These are phyloP conservation scores for Saccharomyces hybrid DNA, from an alignment of 1,139 yeast genomes.

Conservation along the genomic window DNA sequence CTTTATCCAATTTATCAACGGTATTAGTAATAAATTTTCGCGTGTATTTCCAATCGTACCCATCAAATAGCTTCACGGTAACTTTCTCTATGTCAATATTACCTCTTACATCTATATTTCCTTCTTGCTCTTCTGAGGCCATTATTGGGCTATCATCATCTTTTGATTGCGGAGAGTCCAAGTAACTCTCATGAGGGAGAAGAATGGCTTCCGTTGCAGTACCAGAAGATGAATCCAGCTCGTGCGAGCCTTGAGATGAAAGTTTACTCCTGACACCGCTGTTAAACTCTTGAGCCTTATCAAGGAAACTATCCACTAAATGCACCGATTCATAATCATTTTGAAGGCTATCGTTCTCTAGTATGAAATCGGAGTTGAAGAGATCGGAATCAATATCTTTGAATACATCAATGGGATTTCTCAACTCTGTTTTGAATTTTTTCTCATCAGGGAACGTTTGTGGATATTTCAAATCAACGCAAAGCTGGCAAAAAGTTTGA, in stretches of 20 bases:
- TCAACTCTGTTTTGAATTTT: slow-evolving; percentile 40
- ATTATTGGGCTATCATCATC: background rate
- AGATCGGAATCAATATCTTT: slow-evolving; percentile 39
- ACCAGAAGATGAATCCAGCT: slow-evolving; percentile 7
- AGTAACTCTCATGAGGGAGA: background rate
- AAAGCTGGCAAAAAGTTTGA: slow-evolving; percentile 56
- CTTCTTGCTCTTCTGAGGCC: background rate
- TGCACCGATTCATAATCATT: slow-evolving; percentile 8
- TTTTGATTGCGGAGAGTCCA: background rate
- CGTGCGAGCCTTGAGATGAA: background rate
- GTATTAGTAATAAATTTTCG: slow-evolving; percentile 57
- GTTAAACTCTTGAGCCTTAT: slow-evolving; percentile 3
- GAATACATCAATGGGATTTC: slow-evolving; percentile 40
- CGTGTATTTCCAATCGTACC: slow-evolving; percentile 87
- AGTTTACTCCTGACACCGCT: background rate
- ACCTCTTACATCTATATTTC: slow-evolving; percentile 5
- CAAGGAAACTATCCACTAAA: slow-evolving; percentile 16
- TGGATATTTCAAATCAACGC: slow-evolving; percentile 68
- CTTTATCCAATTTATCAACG: slow-evolving; percentile 32
- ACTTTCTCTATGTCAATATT: slow-evolving; percentile 32
- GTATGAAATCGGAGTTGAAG: slow-evolving; percentile 10
- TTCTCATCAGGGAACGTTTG: slow-evolving; percentile 49
- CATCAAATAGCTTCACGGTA: slow-evolving; percentile 64
- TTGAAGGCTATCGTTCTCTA: background rate
- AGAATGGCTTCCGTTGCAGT: background rate